Conservation (phyloP, 1,284 basidiomycete genomes). For the Filobasidium uniguttulatum region DNA sequence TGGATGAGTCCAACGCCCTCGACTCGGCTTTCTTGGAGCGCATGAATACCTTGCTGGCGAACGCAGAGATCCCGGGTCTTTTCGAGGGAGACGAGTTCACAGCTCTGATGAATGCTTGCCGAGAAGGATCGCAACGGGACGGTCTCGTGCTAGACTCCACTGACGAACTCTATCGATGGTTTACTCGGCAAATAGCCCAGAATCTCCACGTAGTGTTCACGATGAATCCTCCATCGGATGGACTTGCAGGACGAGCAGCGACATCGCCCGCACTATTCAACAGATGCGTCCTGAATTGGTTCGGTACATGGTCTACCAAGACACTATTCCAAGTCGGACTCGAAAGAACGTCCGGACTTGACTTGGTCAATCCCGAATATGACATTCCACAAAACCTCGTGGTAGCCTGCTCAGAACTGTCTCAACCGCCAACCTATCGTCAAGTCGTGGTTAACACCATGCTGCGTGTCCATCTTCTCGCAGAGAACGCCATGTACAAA, state of each 20-base stretch:
- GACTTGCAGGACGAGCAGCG: constrained; percentile 84
- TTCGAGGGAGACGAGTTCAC: constrained; percentile 98
- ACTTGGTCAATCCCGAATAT: constrained; percentile 73
- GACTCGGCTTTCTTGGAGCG: constrained; percentile 97
- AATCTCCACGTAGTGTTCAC: constrained; percentile 97
- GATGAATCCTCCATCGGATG: constrained; percentile 97
- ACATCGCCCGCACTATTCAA: constrained; percentile 97
- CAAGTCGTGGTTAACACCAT: constrained; percentile 84
- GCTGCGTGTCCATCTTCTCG: constrained; percentile 80
- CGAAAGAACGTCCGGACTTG: constrained; percentile 84
- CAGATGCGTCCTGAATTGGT: constrained; percentile 95
- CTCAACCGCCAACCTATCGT: constrained; percentile 49
- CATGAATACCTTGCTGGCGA: constrained; percentile 97
- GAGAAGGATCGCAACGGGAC: constrained; percentile 94
- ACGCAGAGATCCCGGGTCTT: constrained; percentile 97
- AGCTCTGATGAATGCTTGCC: constrained; percentile 93
- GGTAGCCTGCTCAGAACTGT: constrained; percentile 63
- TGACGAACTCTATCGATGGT: constrained; percentile 94
- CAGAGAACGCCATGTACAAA: constrained; percentile 77
- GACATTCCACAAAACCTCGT: constrained; percentile 67
- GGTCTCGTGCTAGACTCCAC: constrained; percentile 96
- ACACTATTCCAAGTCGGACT: constrained; percentile 92
- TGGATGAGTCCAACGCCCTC: constrained; percentile 98
- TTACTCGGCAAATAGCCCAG: constrained; percentile 89
- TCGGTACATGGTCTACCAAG: constrained; percentile 95